These are phyloP conservation scores for Penicillium glabrum DNA, from an alignment of 2,329 filamentous ascomycete genomes.

Conservation along the genomic window DNA sequence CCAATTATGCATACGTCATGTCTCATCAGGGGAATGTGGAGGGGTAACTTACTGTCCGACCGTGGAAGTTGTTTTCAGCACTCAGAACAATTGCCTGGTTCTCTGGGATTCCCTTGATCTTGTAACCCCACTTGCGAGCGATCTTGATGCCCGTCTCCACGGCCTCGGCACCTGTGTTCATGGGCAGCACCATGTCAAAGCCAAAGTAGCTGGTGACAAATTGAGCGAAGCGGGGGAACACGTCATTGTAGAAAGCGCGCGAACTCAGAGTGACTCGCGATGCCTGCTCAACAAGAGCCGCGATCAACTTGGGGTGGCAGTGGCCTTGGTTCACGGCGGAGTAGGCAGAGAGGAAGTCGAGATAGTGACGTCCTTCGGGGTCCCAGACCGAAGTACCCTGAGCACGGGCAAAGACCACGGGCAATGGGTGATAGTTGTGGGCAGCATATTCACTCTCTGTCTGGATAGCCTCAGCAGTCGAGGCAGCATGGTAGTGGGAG, in stretches of 20 bases:
- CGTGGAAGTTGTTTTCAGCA: constrained; percentile 92
- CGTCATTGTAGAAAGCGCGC: constrained; percentile 96
- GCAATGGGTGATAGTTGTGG: constrained; percentile 98
- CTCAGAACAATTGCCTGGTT: constrained; percentile 82
- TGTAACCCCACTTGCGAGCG: constrained; percentile 97
- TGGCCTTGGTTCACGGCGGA: constrained; percentile 97
- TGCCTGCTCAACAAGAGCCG: constrained; percentile 86
- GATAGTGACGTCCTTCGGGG: constrained; percentile 90
- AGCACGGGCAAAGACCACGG: constrained; percentile 86
- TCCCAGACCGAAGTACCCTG: constrained; percentile 92
- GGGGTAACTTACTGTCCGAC: constrained; percentile 70
- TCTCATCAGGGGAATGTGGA: not conserved
- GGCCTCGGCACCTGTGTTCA: constrained; percentile 97
- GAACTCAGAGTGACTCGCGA: constrained; percentile 87
- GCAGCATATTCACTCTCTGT: constrained; percentile 83
- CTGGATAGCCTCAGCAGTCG: constrained; percentile 75
- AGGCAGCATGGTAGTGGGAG: constrained; percentile 68
- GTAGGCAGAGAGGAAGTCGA: constrained; percentile 98
- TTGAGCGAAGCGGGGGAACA: constrained; percentile 93
- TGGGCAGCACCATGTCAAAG: constrained; percentile 96
- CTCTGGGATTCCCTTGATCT: constrained; percentile 84
- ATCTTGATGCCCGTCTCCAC: constrained; percentile 96
- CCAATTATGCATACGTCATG: not conserved
- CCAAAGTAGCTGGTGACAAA: constrained; percentile 87
- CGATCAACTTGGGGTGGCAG: constrained; percentile 93